These are phyloP conservation scores for Gentiana dahurica DNA, from an alignment of 257 asterid species.

Conservation along the genomic window DNA sequence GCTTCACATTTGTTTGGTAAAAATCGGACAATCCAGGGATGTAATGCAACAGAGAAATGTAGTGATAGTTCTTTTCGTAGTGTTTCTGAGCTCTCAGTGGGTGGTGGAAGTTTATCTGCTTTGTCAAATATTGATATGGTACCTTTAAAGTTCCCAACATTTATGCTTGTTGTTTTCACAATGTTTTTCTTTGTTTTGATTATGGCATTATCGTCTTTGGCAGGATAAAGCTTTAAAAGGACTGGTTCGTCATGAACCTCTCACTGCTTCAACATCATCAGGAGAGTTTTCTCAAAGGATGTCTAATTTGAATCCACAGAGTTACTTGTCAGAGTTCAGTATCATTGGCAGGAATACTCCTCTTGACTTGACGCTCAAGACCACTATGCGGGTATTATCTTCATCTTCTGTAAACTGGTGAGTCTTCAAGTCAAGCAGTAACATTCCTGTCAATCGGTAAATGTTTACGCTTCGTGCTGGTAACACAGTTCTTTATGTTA, in stretches of 20 bases:
- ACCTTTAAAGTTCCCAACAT: conserved; percentile 12
- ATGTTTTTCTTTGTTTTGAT: not conserved
- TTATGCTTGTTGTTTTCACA: not conserved
- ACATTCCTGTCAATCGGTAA: no score
- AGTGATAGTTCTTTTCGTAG: conserved; percentile 41
- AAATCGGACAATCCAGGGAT: conserved; percentile 20
- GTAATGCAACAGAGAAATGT: conserved; percentile 26
- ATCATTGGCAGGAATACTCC: conserved; percentile 60
- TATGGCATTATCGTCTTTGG: conserved; percentile 10
- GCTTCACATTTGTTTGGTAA: conserved; percentile 32
- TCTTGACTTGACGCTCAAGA: conserved; percentile 78
- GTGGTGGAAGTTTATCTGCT: conserved; percentile 38
- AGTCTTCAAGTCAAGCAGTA: conserved; percentile 11
- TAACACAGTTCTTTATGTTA: not conserved
- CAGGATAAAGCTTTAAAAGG: conserved; percentile 84
- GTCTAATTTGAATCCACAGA: conserved; percentile 20
- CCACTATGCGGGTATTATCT: conserved; percentile 50
- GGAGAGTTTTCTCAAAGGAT: conserved; percentile 27
- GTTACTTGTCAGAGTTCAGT: conserved; percentile 39
- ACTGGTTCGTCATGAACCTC: conserved; percentile 51
- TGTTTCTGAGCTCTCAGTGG: conserved; percentile 50
- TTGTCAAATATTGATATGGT: conserved; percentile 68
- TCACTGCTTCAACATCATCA: conserved; percentile 28
- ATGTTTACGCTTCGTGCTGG: not conserved
- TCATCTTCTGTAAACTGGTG: conserved; percentile 80